A percentile compares a stretch with the other conserved stretches of the same genome.
Conservation (phyloP, 768 basidiomycete species). For the Tricholoma sp. region DNA sequence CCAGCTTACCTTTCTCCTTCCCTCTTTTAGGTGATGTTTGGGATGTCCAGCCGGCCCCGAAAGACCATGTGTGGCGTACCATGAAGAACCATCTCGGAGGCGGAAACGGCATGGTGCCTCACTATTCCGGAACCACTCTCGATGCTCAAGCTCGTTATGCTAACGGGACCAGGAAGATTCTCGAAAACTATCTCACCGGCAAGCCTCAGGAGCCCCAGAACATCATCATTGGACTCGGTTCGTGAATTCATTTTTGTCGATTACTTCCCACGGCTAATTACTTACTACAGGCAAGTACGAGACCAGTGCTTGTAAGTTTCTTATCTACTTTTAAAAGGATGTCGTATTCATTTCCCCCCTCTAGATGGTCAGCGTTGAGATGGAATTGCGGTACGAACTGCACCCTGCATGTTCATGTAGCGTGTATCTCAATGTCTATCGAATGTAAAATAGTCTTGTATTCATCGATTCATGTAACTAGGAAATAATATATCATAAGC, state of each 20-base stretch:
- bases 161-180: slow-evolving; percentile 60
- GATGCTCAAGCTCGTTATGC: slow-evolving; percentile 90
- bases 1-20: neutral
- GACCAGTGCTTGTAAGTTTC: slow-evolving; percentile 38
- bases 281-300: slow-evolving; percentile 33
- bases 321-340: neutral
- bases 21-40: slow-evolving; percentile 57
- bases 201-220: slow-evolving; percentile 73
- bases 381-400: neutral
- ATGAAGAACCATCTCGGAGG: slow-evolving; percentile 76
- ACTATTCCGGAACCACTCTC: slow-evolving; percentile 85
- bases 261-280: neutral
- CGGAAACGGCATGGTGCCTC: slow-evolving; percentile 88
- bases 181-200: slow-evolving; percentile 60
- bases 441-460: neutral
- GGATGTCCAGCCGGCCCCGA: slow-evolving; percentile 85
- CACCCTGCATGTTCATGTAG: neutral
- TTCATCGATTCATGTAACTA: neutral
- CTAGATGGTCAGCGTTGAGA: slow-evolving; percentile 49
- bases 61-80: slow-evolving; percentile 82
- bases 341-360: slow-evolving; percentile 3
- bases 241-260: slow-evolving; percentile 19
- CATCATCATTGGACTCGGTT: slow-evolving; percentile 72
- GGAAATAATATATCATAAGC: too few relatives aligned
- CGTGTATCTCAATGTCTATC: neutral